Percentiles rank a stretch among this genome's conserved stretches.
Evolutionary conservation across 192 early-diverging fungal species (phyloP).

Genomic region (Jimgerdemannia flammicorona): DNA sequence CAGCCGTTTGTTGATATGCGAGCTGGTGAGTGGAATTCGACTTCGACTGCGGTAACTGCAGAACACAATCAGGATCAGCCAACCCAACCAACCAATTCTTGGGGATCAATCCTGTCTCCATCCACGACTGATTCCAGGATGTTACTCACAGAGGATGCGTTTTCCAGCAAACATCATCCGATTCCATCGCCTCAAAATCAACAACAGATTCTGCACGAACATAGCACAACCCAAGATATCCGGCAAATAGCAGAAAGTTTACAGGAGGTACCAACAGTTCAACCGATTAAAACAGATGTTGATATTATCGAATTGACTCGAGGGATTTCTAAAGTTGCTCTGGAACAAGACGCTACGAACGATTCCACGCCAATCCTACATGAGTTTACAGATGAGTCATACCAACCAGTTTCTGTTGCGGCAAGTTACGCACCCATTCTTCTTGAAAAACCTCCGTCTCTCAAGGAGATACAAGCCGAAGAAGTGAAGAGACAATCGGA

Average conservation of each 20-base stretch:
- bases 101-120: neutral
- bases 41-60: neutral
- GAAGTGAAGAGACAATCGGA: constrained; percentile 33
- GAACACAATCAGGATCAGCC: neutral
- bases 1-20: neutral
- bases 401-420: neutral
- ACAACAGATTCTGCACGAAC: neutral
- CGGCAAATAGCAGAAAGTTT: neutral
- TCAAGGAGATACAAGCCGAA: constrained; percentile 44
- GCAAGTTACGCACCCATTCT: neutral
- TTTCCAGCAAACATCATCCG: constrained; percentile 1
- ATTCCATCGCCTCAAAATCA: constrained; percentile 9
- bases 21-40: neutral
- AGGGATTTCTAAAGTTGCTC: neutral
- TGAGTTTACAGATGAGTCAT: neutral
- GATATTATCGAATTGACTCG: neutral
- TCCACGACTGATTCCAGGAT: neutral
- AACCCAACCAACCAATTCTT: neutral
- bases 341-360: neutral
- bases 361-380: neutral
- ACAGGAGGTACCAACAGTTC: neutral
- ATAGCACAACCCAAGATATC: neutral
- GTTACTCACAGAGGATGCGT: neutral
- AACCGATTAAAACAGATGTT: neutral
- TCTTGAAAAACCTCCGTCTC: constrained; percentile 26